Evolutionary conservation across 306 rosid species (phyloP), one percentile per base, ranked within the genome.

Genomic region (Medicago arabica): DNA sequence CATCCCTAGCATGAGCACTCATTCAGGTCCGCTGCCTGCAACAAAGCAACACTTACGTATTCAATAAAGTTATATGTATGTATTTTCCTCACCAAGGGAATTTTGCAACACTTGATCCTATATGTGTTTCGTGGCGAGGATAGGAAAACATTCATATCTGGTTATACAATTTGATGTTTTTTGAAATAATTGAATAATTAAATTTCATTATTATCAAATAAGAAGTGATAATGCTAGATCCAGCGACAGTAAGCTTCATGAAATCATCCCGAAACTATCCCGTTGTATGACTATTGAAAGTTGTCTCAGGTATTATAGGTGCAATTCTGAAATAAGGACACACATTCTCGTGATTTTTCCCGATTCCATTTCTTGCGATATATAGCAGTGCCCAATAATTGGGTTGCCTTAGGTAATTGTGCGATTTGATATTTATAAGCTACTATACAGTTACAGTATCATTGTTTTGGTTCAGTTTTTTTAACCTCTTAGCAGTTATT

Each of bases 31-130:
- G 38, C 57, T 39, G 63, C 38, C 1, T 36, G 54, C 61, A 18
- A 66, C 71, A 36, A n/a, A 64, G 55, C 53, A 55, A 16, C 65
- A 55, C 15, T 43, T 17, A 2, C 64, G 68, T 63, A 69, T 70
- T 63, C 15, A 38, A 43, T 70, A 44, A 11, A 40, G 40, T 44
- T 43, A 25, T 57, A 54, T 54, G 31, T 25, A 55, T 50, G 34
- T 25, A 55, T 16, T 76, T 44, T 51, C 16, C 62, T 17, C 25
- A 62, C 9, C 38, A 39, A 19, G 47, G 49, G 39, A 81, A 54
- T 41, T 71, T 81, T 71, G 57, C 12, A 21, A 8, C 63, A 43
- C 19, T 64, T 53, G n/a, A 61, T 74, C 38, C 15, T 67, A 78
- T 44, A 49, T 51, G 53, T 49, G 55, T 57, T 67, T 12, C 11